Evolutionary conservation across 495 filamentous ascomycete genomes (phyloP).

Genomic region (Podospora anserina): DNA sequence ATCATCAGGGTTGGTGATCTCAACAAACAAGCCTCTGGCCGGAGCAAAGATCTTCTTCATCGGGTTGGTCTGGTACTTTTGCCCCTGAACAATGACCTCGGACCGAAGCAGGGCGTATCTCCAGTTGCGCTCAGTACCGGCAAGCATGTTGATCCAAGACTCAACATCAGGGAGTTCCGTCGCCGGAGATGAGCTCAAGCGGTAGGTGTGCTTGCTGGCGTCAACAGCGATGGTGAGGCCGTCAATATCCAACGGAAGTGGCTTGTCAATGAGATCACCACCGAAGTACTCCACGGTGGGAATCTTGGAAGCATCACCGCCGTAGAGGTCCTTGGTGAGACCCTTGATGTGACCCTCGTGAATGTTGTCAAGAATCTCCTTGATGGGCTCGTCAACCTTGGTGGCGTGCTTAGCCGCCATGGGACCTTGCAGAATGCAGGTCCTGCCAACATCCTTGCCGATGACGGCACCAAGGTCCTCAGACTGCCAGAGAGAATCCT

Average conservation of each 20-base stretch:
- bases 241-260: constrained; percentile 64
- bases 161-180: constrained; percentile 71
- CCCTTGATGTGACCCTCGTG: constrained; percentile 80
- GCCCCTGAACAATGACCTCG: constrained; percentile 89
- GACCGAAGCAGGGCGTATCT: constrained; percentile 95
- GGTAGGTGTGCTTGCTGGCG: constrained; percentile 70
- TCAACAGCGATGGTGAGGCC: constrained; percentile 76
- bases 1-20: constrained; percentile 75
- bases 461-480: constrained; percentile 96
- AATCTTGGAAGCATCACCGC: constrained; percentile 64
- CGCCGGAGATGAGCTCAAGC: constrained; percentile 66
- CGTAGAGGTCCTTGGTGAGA: constrained; percentile 77
- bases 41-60: constrained; percentile 88
- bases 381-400: constrained; percentile 83
- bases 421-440: constrained; percentile 93
- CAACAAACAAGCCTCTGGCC: constrained; percentile 78
- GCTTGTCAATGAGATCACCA: constrained; percentile 66
- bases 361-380: constrained; percentile 87
- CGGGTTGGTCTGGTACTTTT: constrained; percentile 95
- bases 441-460: constrained; percentile 88
- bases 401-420: constrained; percentile 90
- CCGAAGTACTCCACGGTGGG: constrained; percentile 94
- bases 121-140: constrained; percentile 84
- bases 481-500: constrained; percentile 99
- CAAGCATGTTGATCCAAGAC: constrained; percentile 82